Conservation (phyloP, 2,329 filamentous ascomycete species). For the Aspergillus proliferans region DNA sequence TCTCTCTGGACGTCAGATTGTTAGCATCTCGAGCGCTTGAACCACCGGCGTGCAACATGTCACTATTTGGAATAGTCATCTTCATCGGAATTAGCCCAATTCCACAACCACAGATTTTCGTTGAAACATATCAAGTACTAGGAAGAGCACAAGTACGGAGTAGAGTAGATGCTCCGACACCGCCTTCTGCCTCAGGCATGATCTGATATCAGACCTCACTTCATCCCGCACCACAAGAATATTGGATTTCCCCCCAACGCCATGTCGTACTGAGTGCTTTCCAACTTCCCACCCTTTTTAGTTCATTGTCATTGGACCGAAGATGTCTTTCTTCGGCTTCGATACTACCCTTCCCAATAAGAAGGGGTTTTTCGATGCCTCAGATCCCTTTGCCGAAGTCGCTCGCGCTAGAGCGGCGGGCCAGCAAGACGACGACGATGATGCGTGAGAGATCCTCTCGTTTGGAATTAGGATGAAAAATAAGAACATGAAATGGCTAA, state of each 20-base stretch:
- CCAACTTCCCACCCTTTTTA: slow-evolving; percentile 3
- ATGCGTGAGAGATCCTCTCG: slow-evolving; percentile 48
- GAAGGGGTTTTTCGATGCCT: slow-evolving; percentile 69
- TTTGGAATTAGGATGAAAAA: neutral
- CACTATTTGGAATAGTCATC: too few relatives aligned
- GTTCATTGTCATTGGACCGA: slow-evolving; percentile 14
- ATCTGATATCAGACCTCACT: slow-evolving; percentile 18
- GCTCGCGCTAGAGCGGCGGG: slow-evolving; percentile 50
- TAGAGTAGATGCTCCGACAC: too few relatives aligned
- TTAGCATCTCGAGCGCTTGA: too few relatives aligned
- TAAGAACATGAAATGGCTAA: neutral
- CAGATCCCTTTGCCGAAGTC: slow-evolving; percentile 84
- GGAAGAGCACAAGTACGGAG: too few relatives aligned
- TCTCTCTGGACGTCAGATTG: too few relatives aligned
- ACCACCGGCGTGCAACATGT: too few relatives aligned
- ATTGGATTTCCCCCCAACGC: neutral
- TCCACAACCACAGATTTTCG: too few relatives aligned
- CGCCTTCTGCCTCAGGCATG: slow-evolving; percentile 9
- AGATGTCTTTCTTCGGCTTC: slow-evolving; percentile 91
- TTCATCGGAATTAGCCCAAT: too few relatives aligned
- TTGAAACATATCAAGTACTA: too few relatives aligned
- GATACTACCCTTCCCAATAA: slow-evolving; percentile 63
- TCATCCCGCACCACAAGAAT: slow-evolving; percentile 20
- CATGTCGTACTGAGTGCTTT: too few relatives aligned
- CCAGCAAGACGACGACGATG: slow-evolving; percentile 50